These are phyloP conservation scores for Arthrobotrys megalospora DNA, from an alignment of 2,329 filamentous ascomycete genomes.

Conservation along the genomic window DNA sequence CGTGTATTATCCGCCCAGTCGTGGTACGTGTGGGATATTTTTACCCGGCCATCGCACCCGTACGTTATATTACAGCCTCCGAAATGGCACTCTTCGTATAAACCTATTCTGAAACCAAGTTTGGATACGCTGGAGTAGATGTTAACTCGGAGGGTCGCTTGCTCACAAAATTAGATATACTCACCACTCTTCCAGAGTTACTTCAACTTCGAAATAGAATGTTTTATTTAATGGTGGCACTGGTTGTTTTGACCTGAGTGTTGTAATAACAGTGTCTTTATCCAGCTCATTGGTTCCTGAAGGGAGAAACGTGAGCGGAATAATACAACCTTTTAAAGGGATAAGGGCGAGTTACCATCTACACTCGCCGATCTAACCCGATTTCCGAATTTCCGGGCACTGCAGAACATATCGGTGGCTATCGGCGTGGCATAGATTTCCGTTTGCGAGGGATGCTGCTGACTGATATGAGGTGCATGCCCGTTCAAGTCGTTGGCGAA, in stretches of 20 bases:
- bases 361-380: too few species aligned
- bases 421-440: not conserved
- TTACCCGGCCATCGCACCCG: not conserved
- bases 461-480: not conserved
- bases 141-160: not conserved
- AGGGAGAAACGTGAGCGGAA: not conserved
- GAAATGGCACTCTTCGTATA: conserved; percentile 2
- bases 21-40: too few species aligned
- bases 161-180: not conserved
- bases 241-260: not conserved
- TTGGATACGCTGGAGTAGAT: not conserved
- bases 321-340: not conserved
- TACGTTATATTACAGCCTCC: not conserved
- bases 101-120: not conserved
- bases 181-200: not conserved
- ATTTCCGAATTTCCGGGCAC: not conserved
- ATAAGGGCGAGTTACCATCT: too few species aligned
- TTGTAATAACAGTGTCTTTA: not conserved
- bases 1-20: too few species aligned
- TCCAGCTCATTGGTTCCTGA: not conserved
- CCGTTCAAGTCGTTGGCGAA: not conserved
- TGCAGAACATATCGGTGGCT: not conserved
- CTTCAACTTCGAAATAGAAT: not conserved
- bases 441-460: not conserved
- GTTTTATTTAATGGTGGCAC: not conserved